Evolutionary conservation across 768 basidiomycete genomes (phyloP).

Genomic region (Chiua virens): DNA sequence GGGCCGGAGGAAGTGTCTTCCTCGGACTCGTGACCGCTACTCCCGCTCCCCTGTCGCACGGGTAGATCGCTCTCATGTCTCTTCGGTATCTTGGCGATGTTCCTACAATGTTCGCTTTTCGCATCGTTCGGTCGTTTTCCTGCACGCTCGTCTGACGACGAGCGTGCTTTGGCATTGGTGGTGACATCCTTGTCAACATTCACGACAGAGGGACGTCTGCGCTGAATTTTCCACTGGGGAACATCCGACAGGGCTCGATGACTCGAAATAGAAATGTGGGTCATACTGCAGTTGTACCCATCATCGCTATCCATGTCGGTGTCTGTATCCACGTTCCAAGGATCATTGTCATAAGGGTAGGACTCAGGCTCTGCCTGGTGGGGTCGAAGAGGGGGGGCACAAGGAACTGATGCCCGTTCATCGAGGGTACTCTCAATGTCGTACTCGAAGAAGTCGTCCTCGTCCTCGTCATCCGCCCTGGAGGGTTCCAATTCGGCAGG

Average conservation of each 20-base stretch:
- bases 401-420: not conserved
- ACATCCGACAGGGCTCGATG: constrained; percentile 4
- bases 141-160: constrained; percentile 4
- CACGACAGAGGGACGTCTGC: constrained; percentile 22
- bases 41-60: constrained; percentile 1
- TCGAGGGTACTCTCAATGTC: constrained; percentile 22
- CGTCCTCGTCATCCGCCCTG: constrained; percentile 12
- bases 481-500: not conserved
- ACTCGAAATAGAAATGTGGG: constrained; percentile 4
- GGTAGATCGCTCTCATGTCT: constrained; percentile 10
- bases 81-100: constrained; percentile 15
- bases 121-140: constrained; percentile 20
- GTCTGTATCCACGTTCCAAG: constrained; percentile 10
- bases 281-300: constrained; percentile 12
- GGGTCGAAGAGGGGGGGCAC: not conserved
- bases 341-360: constrained; percentile 3
- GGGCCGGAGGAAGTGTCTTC: not conserved
- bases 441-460: constrained; percentile 18
- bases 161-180: not conserved
- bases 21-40: not conserved
- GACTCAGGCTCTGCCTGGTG: constrained; percentile 4
- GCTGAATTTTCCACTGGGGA: constrained; percentile 19
- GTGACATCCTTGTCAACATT: not conserved
- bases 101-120: not conserved
- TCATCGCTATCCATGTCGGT: constrained; percentile 12